A percentile compares a stretch with the other conserved stretches of the same genome.
Conservation (phyloP, 495 filamentous ascomycete genomes). For the Daldinia concentrica region DNA sequence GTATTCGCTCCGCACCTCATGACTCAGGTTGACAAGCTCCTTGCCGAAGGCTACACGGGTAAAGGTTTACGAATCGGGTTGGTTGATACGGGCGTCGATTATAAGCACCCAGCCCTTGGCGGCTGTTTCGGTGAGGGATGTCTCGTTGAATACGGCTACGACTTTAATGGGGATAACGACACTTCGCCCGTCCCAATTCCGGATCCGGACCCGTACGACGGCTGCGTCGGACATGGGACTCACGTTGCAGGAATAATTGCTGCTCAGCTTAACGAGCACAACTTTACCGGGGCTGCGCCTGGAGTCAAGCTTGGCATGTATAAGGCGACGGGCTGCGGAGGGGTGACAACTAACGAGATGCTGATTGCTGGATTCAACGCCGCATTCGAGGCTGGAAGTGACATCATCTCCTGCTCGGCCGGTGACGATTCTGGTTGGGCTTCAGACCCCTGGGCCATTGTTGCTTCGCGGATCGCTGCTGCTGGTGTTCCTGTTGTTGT, state of each 20-base stretch:
- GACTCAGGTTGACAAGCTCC: slow-evolving; percentile 36
- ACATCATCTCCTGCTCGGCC: neutral
- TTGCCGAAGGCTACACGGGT: slow-evolving; percentile 25
- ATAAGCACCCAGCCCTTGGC: neutral
- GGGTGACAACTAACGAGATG: slow-evolving; percentile 32
- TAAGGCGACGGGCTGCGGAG: slow-evolving; percentile 46
- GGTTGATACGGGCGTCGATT: slow-evolving; percentile 39
- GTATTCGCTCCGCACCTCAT: slow-evolving; percentile 1
- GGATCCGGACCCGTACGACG: neutral
- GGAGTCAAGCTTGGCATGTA: slow-evolving; percentile 54
- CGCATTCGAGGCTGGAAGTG: neutral
- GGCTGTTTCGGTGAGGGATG: neutral
- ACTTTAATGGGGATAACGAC: neutral
- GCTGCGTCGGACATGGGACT: neutral
- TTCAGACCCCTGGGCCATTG: neutral
- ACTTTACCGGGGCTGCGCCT: slow-evolving; percentile 56
- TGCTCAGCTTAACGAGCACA: slow-evolving; percentile 43
- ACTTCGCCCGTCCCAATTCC: neutral
- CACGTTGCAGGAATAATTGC: slow-evolving; percentile 25
- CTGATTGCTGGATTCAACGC: neutral
- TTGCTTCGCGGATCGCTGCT: neutral
- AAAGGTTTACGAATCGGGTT: slow-evolving; percentile 28
- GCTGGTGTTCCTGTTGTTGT: neutral
- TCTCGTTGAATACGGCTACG: neutral
- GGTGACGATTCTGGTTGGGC: neutral